These are phyloP conservation scores for Luzula sylvatica DNA, from an alignment of 176 grass and related monocot species.

Conservation along the genomic window DNA sequence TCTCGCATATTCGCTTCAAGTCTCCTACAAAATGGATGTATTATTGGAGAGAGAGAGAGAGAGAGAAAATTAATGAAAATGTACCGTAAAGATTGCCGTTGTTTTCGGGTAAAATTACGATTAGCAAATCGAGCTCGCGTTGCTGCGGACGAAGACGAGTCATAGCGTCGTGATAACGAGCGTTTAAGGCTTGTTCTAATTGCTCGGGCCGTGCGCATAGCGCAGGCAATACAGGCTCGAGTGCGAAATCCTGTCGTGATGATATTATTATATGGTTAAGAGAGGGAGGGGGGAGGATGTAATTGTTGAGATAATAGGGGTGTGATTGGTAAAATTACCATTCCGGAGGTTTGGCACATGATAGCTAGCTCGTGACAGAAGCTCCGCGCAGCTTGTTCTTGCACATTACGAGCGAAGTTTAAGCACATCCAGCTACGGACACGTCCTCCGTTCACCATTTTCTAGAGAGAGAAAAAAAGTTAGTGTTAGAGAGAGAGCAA, in stretches of 20 bases:
- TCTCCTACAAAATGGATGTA: conserved; percentile 45
- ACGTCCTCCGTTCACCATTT: conserved; percentile 85
- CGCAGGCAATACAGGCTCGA: conserved; percentile 58
- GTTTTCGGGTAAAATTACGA: conserved; percentile 80
- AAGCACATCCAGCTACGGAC: conserved; percentile 73
- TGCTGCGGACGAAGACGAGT: conserved; percentile 41
- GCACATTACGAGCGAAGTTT: conserved; percentile 64
- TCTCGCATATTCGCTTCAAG: conserved; percentile 85
- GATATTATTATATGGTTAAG: background rate
- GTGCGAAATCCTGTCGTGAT: conserved; percentile 42
- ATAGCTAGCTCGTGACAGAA: conserved; percentile 70
- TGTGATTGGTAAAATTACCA: conserved; percentile 33
- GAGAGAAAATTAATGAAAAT: background rate
- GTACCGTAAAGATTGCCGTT: conserved; percentile 89
- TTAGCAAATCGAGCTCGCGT: conserved; percentile 63
- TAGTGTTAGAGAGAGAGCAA: conserved; percentile 9
- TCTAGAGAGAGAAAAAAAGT: no score
- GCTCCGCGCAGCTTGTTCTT: conserved; percentile 38
- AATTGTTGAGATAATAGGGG: background rate
- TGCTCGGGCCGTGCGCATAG: conserved; percentile 42
- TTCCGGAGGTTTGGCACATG: conserved; percentile 90
- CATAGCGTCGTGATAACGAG: conserved; percentile 50
- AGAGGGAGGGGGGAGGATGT: background rate
- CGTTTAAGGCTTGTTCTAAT: conserved; percentile 47
- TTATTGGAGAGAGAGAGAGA: no score